Conservation (phyloP, 73 alveolate genomes). For the Diophrys appendiculata region DNA sequence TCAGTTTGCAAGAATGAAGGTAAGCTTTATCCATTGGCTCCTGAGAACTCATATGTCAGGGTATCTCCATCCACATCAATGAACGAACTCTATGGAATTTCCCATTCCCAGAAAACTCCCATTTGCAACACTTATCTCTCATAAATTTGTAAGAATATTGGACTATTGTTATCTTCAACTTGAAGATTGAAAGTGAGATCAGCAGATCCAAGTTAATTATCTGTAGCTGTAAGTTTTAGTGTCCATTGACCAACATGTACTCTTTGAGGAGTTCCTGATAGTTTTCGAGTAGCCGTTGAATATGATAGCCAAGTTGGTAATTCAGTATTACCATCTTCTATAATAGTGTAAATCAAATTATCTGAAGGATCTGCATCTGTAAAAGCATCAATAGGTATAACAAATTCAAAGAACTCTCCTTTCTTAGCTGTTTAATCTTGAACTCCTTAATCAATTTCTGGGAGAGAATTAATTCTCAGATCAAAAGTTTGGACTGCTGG, state of each 20-base stretch:
- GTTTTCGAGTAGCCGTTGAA: neutral
- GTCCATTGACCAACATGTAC: neutral
- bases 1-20: no score
- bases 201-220: neutral
- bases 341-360: neutral
- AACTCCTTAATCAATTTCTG: neutral
- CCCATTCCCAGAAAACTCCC: neutral
- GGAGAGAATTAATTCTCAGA: neutral
- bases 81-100: neutral
- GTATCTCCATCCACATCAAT: conserved; percentile 9
- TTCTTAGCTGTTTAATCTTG: conserved; percentile 7
- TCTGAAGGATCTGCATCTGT: neutral
- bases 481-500: neutral
- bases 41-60: neutral
- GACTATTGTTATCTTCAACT: neutral
- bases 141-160: neutral
- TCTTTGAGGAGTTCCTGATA: conserved; percentile 3
- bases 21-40: neutral
- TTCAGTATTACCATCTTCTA: neutral
- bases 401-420: neutral
- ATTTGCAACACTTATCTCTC: neutral
- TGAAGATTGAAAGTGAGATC: neutral
- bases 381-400: neutral
- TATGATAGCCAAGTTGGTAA: conserved; percentile 1
- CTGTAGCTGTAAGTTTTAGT: conserved; percentile 3